These are phyloP conservation scores for Clavulina sp. DNA, from an alignment of 768 basidiomycete species.

Conservation along the genomic window DNA sequence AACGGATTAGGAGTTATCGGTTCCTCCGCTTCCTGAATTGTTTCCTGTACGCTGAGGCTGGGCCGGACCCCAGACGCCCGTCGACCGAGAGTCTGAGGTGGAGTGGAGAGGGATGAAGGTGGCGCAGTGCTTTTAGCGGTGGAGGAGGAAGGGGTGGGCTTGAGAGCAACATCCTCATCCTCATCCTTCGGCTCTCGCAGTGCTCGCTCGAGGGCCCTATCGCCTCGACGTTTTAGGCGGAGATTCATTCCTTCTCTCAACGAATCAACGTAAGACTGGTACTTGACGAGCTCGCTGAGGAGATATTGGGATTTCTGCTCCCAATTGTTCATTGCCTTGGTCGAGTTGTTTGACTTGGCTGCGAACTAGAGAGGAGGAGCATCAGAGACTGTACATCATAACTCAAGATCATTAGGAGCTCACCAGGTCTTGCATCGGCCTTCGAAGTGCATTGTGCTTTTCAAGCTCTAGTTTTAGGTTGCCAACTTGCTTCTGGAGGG, in stretches of 20 bases:
- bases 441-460: constrained; percentile 64
- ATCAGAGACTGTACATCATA: not conserved
- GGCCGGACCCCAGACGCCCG: not conserved
- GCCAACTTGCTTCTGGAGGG: constrained; percentile 62
- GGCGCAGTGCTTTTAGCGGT: too few species aligned
- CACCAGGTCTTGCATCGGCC: constrained; percentile 70
- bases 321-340: constrained; percentile 80
- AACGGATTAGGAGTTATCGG: constrained; percentile 7
- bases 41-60: constrained; percentile 3
- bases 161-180: not conserved
- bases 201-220: constrained; percentile 57
- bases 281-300: constrained; percentile 85
- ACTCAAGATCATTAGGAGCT: not conserved
- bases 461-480: constrained; percentile 64
- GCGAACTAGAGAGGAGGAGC: constrained; percentile 41
- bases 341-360: constrained; percentile 49
- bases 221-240: constrained; percentile 76
- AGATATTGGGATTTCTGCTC: constrained; percentile 81
- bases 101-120: not conserved
- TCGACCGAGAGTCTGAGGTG: not conserved
- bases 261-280: constrained; percentile 86
- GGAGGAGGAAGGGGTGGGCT: too few species aligned
- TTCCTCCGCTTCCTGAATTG: constrained; percentile 11
- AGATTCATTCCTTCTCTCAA: constrained; percentile 68
- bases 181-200: constrained; percentile 15